Evolutionary conservation across 108 stramenopile species (phyloP).

Genomic region (Stephanodiscus minutulus): DNA sequence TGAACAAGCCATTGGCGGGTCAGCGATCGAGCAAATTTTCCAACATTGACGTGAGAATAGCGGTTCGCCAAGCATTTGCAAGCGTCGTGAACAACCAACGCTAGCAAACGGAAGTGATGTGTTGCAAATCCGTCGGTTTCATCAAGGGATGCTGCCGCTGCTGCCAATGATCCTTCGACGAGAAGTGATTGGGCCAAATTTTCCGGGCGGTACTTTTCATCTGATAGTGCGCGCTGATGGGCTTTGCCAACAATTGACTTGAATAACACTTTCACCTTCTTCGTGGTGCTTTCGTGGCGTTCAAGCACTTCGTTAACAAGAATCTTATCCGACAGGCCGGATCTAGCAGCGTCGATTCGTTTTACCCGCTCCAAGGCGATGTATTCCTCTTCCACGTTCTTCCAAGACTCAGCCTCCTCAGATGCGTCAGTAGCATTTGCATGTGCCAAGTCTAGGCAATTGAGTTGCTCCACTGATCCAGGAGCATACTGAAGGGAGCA

Average conservation of each 20-base stretch:
- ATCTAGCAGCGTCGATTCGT: slow-evolving; percentile 57
- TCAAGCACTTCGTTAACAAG: slow-evolving; percentile 59
- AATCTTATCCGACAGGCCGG: slow-evolving; percentile 69
- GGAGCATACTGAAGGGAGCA: slow-evolving; percentile 59
- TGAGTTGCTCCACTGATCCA: slow-evolving; percentile 57
- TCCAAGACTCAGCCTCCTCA: slow-evolving; percentile 55
- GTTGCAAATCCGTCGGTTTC: slow-evolving; percentile 50
- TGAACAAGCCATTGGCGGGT: slow-evolving; percentile 73
- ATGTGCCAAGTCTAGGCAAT: slow-evolving; percentile 73
- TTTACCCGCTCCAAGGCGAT: slow-evolving; percentile 64
- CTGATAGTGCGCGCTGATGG: slow-evolving; percentile 11
- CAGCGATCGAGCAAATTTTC: slow-evolving; percentile 44
- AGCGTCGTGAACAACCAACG: slow-evolving; percentile 61
- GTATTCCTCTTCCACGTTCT: slow-evolving; percentile 32
- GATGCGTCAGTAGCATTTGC: slow-evolving; percentile 72
- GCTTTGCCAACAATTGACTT: slow-evolving; percentile 28
- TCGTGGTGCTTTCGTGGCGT: slow-evolving; percentile 14
- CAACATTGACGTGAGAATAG: slow-evolving; percentile 79
- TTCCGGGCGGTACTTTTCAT: slow-evolving; percentile 59
- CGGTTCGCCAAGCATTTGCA: slow-evolving; percentile 63
- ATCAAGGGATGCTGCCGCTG: slow-evolving; percentile 59
- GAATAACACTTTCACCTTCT: slow-evolving; percentile 30
- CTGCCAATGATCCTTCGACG: slow-evolving; percentile 60
- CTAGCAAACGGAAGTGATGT: slow-evolving; percentile 63
- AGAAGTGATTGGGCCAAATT: slow-evolving; percentile 67